Evolutionary conservation across 1,139 yeast species (phyloP).

Genomic region (Candida sojae): DNA sequence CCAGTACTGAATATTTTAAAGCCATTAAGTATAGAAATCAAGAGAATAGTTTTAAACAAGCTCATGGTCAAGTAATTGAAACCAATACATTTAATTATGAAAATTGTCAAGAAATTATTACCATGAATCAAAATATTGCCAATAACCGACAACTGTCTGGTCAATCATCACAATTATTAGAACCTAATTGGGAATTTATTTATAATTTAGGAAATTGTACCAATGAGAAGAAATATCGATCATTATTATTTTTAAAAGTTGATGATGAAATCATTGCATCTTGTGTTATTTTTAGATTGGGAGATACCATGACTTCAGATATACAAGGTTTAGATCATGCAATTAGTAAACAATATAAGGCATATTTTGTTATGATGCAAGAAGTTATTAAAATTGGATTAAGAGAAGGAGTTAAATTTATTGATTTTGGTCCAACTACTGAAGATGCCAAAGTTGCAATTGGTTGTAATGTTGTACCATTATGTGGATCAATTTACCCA

Average conservation of each 20-base stretch:
- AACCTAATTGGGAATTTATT: slow-evolving; percentile 34
- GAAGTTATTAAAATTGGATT: slow-evolving; percentile 43
- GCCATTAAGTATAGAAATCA: slow-evolving; percentile 43
- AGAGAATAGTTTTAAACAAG: slow-evolving; percentile 31
- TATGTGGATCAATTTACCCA: slow-evolving; percentile 29
- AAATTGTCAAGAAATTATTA: slow-evolving; percentile 30
- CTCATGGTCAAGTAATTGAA: slow-evolving; percentile 34
- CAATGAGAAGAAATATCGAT: slow-evolving; percentile 26
- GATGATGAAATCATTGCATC: slow-evolving; percentile 38
- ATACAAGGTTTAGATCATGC: slow-evolving; percentile 47
- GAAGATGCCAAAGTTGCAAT: slow-evolving; percentile 43
- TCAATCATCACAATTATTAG: slow-evolving; percentile 36
- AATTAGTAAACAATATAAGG: slow-evolving; percentile 38
- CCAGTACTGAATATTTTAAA: slow-evolving; percentile 35
- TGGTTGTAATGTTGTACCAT: slow-evolving; percentile 38
- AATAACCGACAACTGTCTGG: slow-evolving; percentile 35
- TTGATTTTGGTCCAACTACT: slow-evolving; percentile 43
- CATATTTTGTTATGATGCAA: slow-evolving; percentile 52
- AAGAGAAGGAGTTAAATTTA: slow-evolving; percentile 37
- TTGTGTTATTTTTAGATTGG: slow-evolving; percentile 43
- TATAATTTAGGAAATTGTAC: slow-evolving; percentile 26
- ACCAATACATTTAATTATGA: slow-evolving; percentile 23
- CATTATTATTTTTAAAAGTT: slow-evolving; percentile 39
- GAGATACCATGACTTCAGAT: slow-evolving; percentile 47
- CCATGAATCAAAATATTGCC: slow-evolving; percentile 41